Evolutionary conservation across 2,329 filamentous ascomycete genomes (phyloP), one percentile per base, ranked within the genome.

Genomic region (Zarea fungicola): DNA sequence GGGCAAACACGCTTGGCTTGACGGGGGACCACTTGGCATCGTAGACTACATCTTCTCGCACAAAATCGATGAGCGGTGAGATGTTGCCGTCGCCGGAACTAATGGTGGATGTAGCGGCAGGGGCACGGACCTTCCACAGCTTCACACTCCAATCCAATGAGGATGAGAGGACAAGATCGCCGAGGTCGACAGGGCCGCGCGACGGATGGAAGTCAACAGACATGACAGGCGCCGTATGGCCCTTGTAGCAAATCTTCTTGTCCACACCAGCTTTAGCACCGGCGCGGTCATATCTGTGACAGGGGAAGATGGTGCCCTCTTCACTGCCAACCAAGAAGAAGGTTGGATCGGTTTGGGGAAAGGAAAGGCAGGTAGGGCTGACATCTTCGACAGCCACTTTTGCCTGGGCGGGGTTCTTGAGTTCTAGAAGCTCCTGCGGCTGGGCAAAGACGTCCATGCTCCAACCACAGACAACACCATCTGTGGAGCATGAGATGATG

Each of bases 261-360:
- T 99, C 95, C 22, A 96, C 89, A 41, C 93, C 93, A 5, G 93
- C 92, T 72, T 97, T 97, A 55, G 93, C 93, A 50, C 93, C 93
- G 6, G 95, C 93, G 55, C 95, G 88, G 68, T 99, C 93, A 70
- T 99, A 99, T 53, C 93, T 81, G 66, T 99, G 93, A 64, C 95
- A 96, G 1, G 93, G 91, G 68, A 93, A 96, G 55, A 99, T 96
- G 40, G 85, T 85, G 43, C 95, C 95, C 73, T 99, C 93, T 71
- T 99, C 93, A 23, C 91, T 96, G 34, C 95, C 93, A 28, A 96
- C 87, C 4, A 99, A 82, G 75, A 99, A 99, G 68, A 96, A 97
- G 0, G 93, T 99, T 3, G 93, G 93, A 61, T 99, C 95, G 1
- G 90, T 87, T 60, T 92, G 84, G 1, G 93, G 93, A 70, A 99